Conservation (phyloP, 73 alveolate genomes). For the Paramecium biaurelia region DNA sequence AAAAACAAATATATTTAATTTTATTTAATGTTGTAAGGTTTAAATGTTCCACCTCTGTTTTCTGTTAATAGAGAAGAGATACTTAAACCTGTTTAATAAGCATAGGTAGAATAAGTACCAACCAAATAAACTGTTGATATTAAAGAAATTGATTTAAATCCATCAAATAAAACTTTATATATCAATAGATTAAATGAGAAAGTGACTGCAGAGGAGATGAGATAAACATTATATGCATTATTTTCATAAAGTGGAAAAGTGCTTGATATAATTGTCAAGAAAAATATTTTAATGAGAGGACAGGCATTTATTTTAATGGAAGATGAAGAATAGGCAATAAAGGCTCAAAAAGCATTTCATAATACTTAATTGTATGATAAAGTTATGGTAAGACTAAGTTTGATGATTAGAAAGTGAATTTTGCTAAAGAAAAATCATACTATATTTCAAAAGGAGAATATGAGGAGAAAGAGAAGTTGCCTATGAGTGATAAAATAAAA, state of each 20-base stretch:
- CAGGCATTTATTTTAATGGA: slow-evolving; percentile 91
- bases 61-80: slow-evolving; percentile 21
- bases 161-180: slow-evolving; percentile 82
- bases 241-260: slow-evolving; percentile 89
- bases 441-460: background rate
- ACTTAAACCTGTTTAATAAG: background rate
- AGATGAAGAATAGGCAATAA: slow-evolving; percentile 75
- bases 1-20: background rate
- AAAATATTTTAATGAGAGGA: slow-evolving; percentile 87
- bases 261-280: slow-evolving; percentile 80
- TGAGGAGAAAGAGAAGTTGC: slow-evolving; percentile 32
- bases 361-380: slow-evolving; percentile 53
- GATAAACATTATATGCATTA: slow-evolving; percentile 81
- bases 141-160: slow-evolving; percentile 33
- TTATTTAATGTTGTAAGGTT: background rate
- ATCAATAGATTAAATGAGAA: slow-evolving; percentile 90
- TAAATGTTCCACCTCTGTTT: slow-evolving; percentile 14
- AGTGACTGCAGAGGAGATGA: slow-evolving; percentile 83
- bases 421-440: slow-evolving; percentile 47
- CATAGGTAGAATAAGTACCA: background rate
- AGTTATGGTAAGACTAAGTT: slow-evolving; percentile 43
- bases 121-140: background rate
- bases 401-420: slow-evolving; percentile 5
- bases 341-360: slow-evolving; percentile 48
- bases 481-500: slow-evolving; percentile 45